These are phyloP conservation scores for Xanthoparmelia taractica DNA, from an alignment of 495 filamentous ascomycete species.

Conservation along the genomic window DNA sequence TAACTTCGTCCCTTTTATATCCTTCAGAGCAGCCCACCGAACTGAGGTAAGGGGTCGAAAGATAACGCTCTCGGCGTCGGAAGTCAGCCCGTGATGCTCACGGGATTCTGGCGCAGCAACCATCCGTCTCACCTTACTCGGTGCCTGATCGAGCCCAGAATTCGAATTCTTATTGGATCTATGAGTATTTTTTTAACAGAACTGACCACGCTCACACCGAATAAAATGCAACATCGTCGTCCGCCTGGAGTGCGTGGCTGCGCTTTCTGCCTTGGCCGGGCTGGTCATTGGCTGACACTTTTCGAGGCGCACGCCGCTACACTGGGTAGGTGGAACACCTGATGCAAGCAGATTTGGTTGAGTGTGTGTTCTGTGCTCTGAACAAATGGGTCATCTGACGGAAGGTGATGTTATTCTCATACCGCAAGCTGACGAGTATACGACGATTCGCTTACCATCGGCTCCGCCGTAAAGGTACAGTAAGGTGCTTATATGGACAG, in stretches of 20 bases:
- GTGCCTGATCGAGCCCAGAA: background rate
- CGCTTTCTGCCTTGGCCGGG: background rate
- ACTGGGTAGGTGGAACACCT: background rate
- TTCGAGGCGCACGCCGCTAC: background rate
- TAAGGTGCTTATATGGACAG: background rate
- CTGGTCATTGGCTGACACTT: background rate
- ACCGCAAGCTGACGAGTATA: background rate
- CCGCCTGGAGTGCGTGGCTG: background rate
- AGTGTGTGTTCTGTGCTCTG: too few relatives aligned
- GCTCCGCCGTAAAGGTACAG: background rate
- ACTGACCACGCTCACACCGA: background rate
- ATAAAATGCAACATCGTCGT: background rate
- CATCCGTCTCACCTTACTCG: background rate
- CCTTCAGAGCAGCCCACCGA: background rate
- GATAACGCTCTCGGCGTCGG: background rate
- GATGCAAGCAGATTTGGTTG: too few relatives aligned
- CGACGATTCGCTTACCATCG: background rate
- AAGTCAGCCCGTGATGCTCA: background rate
- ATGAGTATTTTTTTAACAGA: background rate
- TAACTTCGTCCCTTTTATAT: background rate
- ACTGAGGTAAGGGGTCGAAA: background rate
- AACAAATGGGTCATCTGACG: background rate
- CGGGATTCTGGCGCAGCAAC: background rate
- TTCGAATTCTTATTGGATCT: background rate
- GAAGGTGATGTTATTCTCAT: background rate